Evolutionary conservation across 2,329 filamentous ascomycete genomes (phyloP).

Genomic region (Exophiala oligosperma): DNA sequence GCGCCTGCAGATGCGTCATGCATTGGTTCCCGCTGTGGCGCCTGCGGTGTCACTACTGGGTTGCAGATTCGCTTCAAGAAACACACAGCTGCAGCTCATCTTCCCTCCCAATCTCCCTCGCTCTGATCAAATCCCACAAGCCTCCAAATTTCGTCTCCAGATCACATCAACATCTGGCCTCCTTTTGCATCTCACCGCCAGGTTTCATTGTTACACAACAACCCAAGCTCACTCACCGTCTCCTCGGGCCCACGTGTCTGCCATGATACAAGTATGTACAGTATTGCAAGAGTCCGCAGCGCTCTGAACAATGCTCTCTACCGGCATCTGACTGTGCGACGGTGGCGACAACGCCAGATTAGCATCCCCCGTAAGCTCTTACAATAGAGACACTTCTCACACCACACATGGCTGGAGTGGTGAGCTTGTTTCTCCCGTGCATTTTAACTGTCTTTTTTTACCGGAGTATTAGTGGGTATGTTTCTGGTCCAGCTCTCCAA

Average conservation of each 20-base stretch:
- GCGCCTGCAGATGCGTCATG: slow-evolving; percentile 12
- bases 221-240: slow-evolving; percentile 2
- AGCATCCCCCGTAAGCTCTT: no score
- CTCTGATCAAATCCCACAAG: background rate
- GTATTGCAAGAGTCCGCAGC: no score
- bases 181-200: background rate
- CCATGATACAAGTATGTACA: background rate
- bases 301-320: no score
- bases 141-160: background rate
- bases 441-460: background rate
- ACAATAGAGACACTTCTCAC: no score
- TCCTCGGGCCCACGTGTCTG: slow-evolving; percentile 9
- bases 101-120: background rate
- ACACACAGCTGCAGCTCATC: background rate
- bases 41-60: slow-evolving; percentile 3
- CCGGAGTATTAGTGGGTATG: background rate
- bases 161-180: background rate
- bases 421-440: background rate
- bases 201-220: slow-evolving; percentile 1
- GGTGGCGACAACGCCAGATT: no score
- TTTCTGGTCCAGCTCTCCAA: background rate
- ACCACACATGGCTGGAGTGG: background rate
- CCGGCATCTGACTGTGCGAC: no score
- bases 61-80: slow-evolving; percentile 3
- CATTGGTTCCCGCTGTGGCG: slow-evolving; percentile 12